Evolutionary conservation across 2,329 filamentous ascomycete genomes (phyloP).

Genomic region (Didymella lethalis): DNA sequence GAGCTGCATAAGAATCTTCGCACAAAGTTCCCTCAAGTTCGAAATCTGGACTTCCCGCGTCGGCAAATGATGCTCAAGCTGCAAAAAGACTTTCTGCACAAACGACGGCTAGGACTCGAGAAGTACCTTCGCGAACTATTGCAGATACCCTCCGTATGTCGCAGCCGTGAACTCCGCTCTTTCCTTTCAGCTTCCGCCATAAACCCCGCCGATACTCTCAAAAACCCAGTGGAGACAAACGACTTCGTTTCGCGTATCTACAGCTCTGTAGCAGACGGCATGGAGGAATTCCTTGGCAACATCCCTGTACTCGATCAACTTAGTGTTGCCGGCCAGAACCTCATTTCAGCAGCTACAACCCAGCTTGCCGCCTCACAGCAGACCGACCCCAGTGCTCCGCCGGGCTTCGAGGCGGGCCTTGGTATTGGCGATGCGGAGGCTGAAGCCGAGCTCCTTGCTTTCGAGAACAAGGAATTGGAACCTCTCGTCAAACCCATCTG

Average conservation of each 20-base stretch:
- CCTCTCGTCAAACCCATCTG: conserved; percentile 99
- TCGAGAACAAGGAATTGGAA: conserved; percentile 80
- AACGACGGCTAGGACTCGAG: conserved; percentile 82
- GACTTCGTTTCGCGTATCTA: conserved; percentile 95
- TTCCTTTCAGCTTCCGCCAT: conserved; percentile 90
- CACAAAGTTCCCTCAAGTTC: conserved; percentile 83
- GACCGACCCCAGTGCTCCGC: conserved; percentile 14
- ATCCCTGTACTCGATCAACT: conserved; percentile 95
- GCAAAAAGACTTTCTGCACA: conserved; percentile 93
- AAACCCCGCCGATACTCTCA: conserved; percentile 68
- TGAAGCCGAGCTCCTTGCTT: conserved; percentile 91
- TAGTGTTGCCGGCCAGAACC: conserved; percentile 88
- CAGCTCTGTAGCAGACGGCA: conserved; percentile 94
- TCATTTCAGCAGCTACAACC: conserved; percentile 75
- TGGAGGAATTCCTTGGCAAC: conserved; percentile 97
- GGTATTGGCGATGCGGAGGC: conserved; percentile 72
- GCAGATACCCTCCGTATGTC: conserved; percentile 88
- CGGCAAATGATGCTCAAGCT: conserved; percentile 95
- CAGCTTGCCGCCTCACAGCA: conserved; percentile 54
- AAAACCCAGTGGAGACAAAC: conserved; percentile 65
- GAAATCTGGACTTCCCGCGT: conserved; percentile 89
- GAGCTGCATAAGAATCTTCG: conserved; percentile 91
- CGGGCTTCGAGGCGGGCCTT: conserved; percentile 55
- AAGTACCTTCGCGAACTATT: conserved; percentile 82
- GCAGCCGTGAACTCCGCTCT: conserved; percentile 87